These are phyloP conservation scores for Cephaloascus albidus DNA, from an alignment of 805 yeast genomes.

Conservation along the genomic window DNA sequence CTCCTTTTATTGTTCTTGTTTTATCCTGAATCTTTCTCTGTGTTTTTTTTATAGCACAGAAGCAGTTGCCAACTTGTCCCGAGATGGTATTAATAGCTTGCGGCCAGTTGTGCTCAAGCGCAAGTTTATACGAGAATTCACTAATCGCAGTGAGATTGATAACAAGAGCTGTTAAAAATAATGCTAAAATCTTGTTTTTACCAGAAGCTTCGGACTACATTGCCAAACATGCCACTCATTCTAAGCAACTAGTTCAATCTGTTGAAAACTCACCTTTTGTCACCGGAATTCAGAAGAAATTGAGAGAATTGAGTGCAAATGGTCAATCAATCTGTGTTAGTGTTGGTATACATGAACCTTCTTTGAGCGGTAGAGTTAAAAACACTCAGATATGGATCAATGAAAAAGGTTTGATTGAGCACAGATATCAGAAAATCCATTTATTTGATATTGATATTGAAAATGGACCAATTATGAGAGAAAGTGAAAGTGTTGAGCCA, in stretches of 20 bases:
- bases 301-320: slow-evolving; percentile 25
- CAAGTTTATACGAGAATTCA: slow-evolving; percentile 52
- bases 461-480: slow-evolving; percentile 75
- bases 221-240: slow-evolving; percentile 59
- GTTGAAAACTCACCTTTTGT: slow-evolving; percentile 32
- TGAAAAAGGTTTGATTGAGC: slow-evolving; percentile 51
- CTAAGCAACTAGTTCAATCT: slow-evolving; percentile 46
- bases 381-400: slow-evolving; percentile 71
- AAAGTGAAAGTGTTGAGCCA: slow-evolving; percentile 73
- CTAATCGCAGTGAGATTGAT: slow-evolving; percentile 49
- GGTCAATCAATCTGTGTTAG: slow-evolving; percentile 52
- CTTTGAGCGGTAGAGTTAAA: slow-evolving; percentile 39
- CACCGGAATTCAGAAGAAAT: slow-evolving; percentile 32
- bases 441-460: slow-evolving; percentile 80
- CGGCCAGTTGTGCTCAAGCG: slow-evolving; percentile 78
- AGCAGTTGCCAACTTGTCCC: too few relatives aligned
- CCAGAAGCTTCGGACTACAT: slow-evolving; percentile 95
- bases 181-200: slow-evolving; percentile 65
- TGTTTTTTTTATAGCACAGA: too few relatives aligned
- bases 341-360: slow-evolving; percentile 86
- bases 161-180: slow-evolving; percentile 46
- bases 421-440: slow-evolving; percentile 79
- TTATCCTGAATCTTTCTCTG: too few relatives aligned
- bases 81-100: slow-evolving; percentile 61
- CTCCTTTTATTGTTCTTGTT: too few relatives aligned